phyloP scores from a whole-genome alignment of 2,329 filamentous ascomycete genomes.

The Raffaelea deltoideospora region DNA sequence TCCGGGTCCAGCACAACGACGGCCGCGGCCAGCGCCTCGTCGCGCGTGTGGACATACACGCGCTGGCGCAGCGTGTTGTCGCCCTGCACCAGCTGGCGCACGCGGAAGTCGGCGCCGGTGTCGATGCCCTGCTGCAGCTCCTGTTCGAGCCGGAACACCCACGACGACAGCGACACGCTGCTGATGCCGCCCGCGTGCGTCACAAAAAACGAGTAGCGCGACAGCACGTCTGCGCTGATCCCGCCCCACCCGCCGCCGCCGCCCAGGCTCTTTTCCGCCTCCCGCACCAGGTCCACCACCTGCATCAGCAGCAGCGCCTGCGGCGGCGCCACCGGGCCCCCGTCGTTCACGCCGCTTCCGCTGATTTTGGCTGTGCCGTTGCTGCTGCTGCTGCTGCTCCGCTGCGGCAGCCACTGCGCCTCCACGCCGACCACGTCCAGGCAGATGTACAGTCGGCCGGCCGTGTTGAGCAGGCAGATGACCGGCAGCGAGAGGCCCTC shows the following conservation, averaged over 20 bases:
- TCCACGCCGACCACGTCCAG: constrained; percentile 47
- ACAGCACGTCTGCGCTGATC: constrained; percentile 45
- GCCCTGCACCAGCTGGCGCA: constrained; percentile 43
- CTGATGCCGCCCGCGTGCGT: constrained; percentile 46
- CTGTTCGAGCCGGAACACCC: constrained; percentile 48
- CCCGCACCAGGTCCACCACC: constrained; percentile 42
- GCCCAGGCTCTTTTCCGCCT: constrained; percentile 37
- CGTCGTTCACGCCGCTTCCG: not conserved
- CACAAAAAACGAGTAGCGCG: constrained; percentile 47
- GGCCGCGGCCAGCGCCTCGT: constrained; percentile 35
- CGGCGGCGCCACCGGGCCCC: constrained; percentile 23
- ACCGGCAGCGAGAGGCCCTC: constrained; percentile 46
- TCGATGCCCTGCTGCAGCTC: constrained; percentile 42
- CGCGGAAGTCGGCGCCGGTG: constrained; percentile 44
- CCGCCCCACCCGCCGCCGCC: constrained; percentile 52
- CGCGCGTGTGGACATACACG: constrained; percentile 36
- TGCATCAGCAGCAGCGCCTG: constrained; percentile 37
- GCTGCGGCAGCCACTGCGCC: constrained; percentile 50
- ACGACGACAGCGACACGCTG: constrained; percentile 42
- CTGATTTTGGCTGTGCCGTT: constrained; percentile 1
- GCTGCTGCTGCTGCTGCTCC: constrained; percentile 15
- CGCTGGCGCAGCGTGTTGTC: constrained; percentile 40
- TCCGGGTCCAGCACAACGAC: constrained; percentile 43
- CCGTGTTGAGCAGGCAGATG: constrained; percentile 44
- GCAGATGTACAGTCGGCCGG: constrained; percentile 45